These are phyloP conservation scores for Silene coronaria DNA, from an alignment of 179 eudicot species.

Conservation along the genomic window DNA sequence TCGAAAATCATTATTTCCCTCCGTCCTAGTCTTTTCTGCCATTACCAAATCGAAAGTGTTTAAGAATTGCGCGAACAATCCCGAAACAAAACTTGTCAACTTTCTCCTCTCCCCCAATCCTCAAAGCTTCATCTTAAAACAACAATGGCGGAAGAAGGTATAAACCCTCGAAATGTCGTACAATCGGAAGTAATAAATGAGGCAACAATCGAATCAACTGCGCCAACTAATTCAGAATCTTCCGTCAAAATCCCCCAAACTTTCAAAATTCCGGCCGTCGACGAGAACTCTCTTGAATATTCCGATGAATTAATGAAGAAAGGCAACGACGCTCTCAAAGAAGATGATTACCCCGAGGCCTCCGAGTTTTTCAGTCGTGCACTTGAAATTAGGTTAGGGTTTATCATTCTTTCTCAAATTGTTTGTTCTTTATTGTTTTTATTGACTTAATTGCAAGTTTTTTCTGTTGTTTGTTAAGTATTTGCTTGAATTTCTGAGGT, in stretches of 20 bases:
- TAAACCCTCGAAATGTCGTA: constrained; percentile 10
- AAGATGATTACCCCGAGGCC: constrained; percentile 59
- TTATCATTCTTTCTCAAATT: not conserved
- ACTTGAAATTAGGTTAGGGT: constrained; percentile 74
- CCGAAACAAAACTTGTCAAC: too few species aligned
- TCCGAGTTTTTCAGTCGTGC: constrained; percentile 86
- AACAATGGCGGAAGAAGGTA: constrained; percentile 18
- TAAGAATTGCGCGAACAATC: too few species aligned
- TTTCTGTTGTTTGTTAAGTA: not conserved
- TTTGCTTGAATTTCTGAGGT: not conserved
- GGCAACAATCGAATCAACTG: constrained; percentile 18
- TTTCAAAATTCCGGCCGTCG: constrained; percentile 20
- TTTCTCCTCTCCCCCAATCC: too few species aligned
- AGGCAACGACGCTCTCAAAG: constrained; percentile 52
- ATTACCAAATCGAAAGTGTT: too few species aligned
- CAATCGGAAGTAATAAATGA: constrained; percentile 21
- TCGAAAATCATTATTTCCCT: too few species aligned
- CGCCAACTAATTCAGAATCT: constrained; percentile 26
- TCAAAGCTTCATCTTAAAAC: too few species aligned
- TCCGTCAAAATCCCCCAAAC: constrained; percentile 31
- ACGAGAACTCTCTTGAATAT: constrained; percentile 41
- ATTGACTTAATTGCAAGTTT: not conserved
- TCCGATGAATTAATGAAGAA: constrained; percentile 61
- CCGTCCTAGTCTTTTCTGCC: too few species aligned
- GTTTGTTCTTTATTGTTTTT: not conserved